Percentiles rank a stretch among this genome's conserved stretches.
Evolutionary conservation across 164 flowering plant species (phyloP).

Genomic region (Vitis vinifera): ASM3070453v1 NC_081812.1:11425001-11425500

Average conservation of each 20-base stretch:
- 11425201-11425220: conserved; percentile 50
- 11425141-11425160: conserved; percentile 54
- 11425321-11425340: too few species aligned
- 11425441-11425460: too few species aligned
- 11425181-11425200: conserved; percentile 51
- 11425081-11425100: conserved; percentile 61
- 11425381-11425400: too few species aligned
- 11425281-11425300: too few species aligned
- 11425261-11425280: too few species aligned
- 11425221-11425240: neutral
- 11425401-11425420: too few species aligned
- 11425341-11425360: too few species aligned
- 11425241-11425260: neutral
- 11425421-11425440: too few species aligned
- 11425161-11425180: conserved; percentile 69
- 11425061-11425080: conserved; percentile 30
- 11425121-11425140: conserved; percentile 45
- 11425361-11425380: too few species aligned
- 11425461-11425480: too few species aligned
- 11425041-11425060: conserved; percentile 52
- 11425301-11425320: too few species aligned
- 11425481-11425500: too few species aligned
- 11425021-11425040: conserved; percentile 44
- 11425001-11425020: conserved; percentile 42
- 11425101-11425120: conserved; percentile 79